Conservation (phyloP, 192 early-diverging fungal genomes). For the Backusella tarrabulga region DNA sequence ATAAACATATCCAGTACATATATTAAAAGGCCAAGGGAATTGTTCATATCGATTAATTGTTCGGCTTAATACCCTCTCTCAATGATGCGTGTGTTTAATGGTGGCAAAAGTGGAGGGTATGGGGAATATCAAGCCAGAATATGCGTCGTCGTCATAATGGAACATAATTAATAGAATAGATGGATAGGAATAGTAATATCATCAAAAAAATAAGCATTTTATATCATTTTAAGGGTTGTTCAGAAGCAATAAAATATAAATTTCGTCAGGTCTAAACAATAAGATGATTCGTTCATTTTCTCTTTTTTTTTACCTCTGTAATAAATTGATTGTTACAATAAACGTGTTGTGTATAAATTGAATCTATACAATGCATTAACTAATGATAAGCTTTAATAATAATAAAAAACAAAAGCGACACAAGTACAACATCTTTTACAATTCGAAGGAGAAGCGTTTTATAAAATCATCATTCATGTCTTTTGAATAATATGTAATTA, state of each 20-base stretch:
- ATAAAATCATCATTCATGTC: too few species aligned
- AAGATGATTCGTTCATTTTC: neutral
- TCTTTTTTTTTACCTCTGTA: neutral
- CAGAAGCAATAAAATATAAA: neutral
- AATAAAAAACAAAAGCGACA: neutral
- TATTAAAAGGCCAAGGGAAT: neutral
- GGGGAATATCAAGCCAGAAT: neutral
- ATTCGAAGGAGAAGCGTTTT: too few species aligned
- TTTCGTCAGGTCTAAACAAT: neutral
- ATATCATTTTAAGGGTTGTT: neutral
- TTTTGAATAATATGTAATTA: neutral
- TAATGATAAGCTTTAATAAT: neutral
- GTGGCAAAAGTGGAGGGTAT: neutral
- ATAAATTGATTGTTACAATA: conserved; percentile 8
- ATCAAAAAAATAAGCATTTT: neutral
- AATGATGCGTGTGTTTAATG: neutral
- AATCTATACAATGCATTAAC: neutral
- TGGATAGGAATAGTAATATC: neutral
- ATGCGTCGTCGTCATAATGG: neutral
- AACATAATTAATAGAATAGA: too few species aligned
- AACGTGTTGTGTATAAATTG: conserved; percentile 2
- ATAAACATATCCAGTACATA: neutral
- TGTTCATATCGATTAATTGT: neutral
- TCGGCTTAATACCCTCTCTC: neutral
- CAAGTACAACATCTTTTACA: too few species aligned